Conservation (phyloP, 2,329 filamentous ascomycete species). For the Microascus cirrosus region DNA sequence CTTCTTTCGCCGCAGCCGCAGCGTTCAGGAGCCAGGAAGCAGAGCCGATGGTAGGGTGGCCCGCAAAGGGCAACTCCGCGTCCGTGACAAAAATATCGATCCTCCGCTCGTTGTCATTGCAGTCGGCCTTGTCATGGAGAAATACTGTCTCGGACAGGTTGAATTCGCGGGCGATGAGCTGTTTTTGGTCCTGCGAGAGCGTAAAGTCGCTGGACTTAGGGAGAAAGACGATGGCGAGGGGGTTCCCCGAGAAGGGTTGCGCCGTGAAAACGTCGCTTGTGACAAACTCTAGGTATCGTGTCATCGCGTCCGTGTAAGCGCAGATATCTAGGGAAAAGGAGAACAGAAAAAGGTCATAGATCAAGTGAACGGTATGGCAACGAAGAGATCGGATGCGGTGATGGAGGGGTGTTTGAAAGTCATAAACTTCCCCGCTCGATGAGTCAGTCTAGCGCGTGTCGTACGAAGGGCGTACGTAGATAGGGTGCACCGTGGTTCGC, state of each 20-base stretch:
- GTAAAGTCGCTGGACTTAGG: conserved; percentile 21
- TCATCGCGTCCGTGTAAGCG: neutral
- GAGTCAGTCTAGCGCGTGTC: too few species aligned
- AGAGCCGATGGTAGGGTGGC: conserved; percentile 50
- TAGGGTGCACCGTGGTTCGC: too few species aligned
- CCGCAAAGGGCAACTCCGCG: conserved; percentile 48
- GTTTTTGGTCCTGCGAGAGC: conserved; percentile 43
- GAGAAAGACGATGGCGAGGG: conserved; percentile 47
- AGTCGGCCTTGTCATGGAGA: conserved; percentile 33
- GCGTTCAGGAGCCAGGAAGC: conserved; percentile 33
- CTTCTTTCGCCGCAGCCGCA: conserved; percentile 13
- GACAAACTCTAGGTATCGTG: conserved; percentile 28
- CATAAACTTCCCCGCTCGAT: too few species aligned
- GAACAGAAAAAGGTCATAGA: neutral
- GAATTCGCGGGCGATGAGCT: conserved; percentile 49
- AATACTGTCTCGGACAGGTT: conserved; percentile 56
- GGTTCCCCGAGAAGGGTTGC: conserved; percentile 42
- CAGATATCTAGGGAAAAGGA: neutral
- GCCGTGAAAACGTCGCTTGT: conserved; percentile 49
- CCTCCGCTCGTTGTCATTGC: conserved; percentile 20
- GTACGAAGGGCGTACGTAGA: too few species aligned
- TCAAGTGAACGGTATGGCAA: too few species aligned
- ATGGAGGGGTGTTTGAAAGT: too few species aligned
- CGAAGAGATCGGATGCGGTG: too few species aligned
- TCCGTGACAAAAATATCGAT: conserved; percentile 49